Conservation (phyloP, 2,329 filamentous ascomycete species). For the Microdochium nivale region DNA sequence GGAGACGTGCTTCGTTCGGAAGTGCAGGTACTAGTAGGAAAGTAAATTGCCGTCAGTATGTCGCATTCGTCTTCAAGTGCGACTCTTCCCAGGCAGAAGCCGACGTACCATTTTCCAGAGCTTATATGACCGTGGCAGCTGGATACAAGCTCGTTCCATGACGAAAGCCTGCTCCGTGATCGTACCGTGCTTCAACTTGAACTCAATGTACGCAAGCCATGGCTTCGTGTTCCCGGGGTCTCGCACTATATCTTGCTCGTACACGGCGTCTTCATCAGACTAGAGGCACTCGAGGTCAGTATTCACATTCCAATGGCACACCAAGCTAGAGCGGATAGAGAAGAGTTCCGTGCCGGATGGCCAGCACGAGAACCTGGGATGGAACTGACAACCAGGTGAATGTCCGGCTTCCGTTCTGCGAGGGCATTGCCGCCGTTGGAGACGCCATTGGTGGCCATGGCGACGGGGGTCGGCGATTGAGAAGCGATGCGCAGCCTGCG, state of each 20-base stretch:
- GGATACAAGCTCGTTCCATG: conserved; percentile 83
- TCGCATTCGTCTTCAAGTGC: neutral
- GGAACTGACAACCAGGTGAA: conserved; percentile 36
- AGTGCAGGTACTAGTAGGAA: conserved; percentile 62
- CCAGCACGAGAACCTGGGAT: neutral
- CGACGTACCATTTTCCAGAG: conserved; percentile 80
- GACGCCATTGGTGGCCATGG: neutral
- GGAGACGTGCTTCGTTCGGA: conserved; percentile 72
- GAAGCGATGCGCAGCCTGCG: neutral
- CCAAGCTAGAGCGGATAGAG: too few relatives aligned
- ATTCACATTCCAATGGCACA: neutral
- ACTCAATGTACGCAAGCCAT: conserved; percentile 90
- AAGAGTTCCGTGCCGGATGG: neutral
- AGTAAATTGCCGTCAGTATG: conserved; percentile 6
- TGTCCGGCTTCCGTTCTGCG: conserved; percentile 29
- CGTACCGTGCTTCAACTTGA: conserved; percentile 81
- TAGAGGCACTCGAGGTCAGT: conserved; percentile 24
- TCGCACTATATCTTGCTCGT: conserved; percentile 91
- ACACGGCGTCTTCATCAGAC: conserved; percentile 83
- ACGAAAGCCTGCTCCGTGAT: conserved; percentile 76
- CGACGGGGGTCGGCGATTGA: neutral
- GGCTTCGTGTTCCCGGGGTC: conserved; percentile 81
- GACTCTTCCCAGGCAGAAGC: neutral
- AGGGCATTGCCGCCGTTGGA: neutral
- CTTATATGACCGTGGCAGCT: conserved; percentile 93